These are phyloP conservation scores for Fusarium anthophilum DNA, from an alignment of 2,329 filamentous ascomycete species.

Conservation along the genomic window DNA sequence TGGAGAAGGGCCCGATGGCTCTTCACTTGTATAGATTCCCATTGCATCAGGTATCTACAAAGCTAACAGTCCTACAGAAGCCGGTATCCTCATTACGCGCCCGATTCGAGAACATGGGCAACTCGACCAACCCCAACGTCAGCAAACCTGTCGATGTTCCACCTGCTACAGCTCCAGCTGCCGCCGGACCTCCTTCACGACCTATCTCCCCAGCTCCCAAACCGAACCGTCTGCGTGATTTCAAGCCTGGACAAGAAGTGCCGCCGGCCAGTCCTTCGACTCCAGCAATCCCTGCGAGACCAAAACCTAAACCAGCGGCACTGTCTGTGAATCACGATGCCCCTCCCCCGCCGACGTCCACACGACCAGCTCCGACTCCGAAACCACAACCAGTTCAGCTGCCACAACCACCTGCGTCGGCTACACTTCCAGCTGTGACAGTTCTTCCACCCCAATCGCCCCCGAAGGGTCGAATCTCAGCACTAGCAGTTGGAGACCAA, in stretches of 20 bases:
- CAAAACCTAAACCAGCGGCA: slow-evolving; percentile 41
- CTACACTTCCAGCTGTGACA: slow-evolving; percentile 70
- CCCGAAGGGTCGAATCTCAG: slow-evolving; percentile 57
- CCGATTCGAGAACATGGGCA: slow-evolving; percentile 78
- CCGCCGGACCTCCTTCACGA: slow-evolving; percentile 42
- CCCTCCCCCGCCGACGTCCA: slow-evolving; percentile 38
- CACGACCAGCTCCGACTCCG: slow-evolving; percentile 35
- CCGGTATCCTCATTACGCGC: slow-evolving; percentile 84
- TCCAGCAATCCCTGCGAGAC: slow-evolving; percentile 46
- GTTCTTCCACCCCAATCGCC: slow-evolving; percentile 78
- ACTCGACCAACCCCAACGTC: slow-evolving; percentile 30
- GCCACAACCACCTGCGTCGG: slow-evolving; percentile 33
- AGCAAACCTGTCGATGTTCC: slow-evolving; percentile 35
- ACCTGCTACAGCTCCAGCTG: slow-evolving; percentile 35
- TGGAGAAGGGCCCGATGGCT: slow-evolving; percentile 73
- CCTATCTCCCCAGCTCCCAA: slow-evolving; percentile 54
- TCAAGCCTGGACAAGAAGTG: slow-evolving; percentile 51
- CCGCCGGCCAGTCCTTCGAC: slow-evolving; percentile 45
- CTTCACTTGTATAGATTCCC: slow-evolving; percentile 71
- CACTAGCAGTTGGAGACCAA: slow-evolving; percentile 51
- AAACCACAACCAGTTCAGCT: slow-evolving; percentile 38
- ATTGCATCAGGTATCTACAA: neutral
- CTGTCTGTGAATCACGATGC: slow-evolving; percentile 36
- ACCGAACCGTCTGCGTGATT: slow-evolving; percentile 54
- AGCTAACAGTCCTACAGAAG: slow-evolving; percentile 62